phyloP scores from a whole-genome alignment of 2,329 filamentous ascomycete species.

The Fusarium vanettenii region DNA sequence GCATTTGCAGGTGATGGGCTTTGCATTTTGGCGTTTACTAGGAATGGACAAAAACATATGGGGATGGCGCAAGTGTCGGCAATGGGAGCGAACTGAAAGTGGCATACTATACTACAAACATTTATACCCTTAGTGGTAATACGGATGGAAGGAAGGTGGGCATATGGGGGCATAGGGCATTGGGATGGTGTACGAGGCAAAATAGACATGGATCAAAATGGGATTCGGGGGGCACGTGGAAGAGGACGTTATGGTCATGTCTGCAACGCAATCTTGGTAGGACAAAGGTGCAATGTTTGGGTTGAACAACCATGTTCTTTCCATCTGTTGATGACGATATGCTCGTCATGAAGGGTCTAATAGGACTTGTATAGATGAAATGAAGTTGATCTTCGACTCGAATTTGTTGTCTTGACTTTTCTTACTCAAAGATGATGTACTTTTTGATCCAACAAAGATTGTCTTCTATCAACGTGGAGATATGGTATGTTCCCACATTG shows the following conservation, averaged over 20 bases:
- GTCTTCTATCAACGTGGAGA: background rate
- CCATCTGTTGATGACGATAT: background rate
- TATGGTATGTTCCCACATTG: background rate
- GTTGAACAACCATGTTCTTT: conserved; percentile 4
- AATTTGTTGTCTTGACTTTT: background rate
- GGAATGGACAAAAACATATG: conserved; percentile 10
- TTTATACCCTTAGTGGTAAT: conserved; percentile 26
- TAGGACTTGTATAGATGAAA: conserved; percentile 29
- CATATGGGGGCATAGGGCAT: background rate
- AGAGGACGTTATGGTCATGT: conserved; percentile 23
- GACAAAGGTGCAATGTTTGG: background rate
- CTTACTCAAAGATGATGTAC: background rate
- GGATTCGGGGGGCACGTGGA: background rate
- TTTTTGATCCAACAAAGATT: background rate
- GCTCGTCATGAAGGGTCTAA: background rate
- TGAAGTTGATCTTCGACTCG: conserved; percentile 10
- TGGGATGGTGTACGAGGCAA: conserved; percentile 2
- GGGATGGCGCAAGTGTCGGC: conserved; percentile 20
- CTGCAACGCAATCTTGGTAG: conserved; percentile 23
- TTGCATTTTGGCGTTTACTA: conserved; percentile 37
- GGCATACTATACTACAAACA: conserved; percentile 3
- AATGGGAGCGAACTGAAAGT: conserved; percentile 3
- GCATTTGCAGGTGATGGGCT: conserved; percentile 11
- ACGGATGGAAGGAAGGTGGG: background rate
- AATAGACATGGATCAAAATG: conserved; percentile 17